A percentile compares a stretch with the other conserved stretches of the same genome.
These are phyloP conservation scores for Lentinula raphanica DNA, from an alignment of 768 basidiomycete genomes.

Conservation along the genomic window DNA sequence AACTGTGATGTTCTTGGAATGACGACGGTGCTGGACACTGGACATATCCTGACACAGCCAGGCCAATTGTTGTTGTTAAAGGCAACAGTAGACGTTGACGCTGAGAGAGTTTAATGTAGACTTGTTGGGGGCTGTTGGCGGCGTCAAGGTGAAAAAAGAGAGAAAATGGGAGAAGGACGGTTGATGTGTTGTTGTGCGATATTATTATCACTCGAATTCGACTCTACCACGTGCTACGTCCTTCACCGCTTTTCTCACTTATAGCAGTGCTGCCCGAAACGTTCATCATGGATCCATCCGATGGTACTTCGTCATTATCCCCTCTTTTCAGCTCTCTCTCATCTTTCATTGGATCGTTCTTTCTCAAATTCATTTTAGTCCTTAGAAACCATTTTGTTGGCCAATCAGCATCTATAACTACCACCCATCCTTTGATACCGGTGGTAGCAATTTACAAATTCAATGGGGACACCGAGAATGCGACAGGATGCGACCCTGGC, in stretches of 20 bases:
- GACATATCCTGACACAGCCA: slow-evolving; percentile 8
- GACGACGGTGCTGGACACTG: slow-evolving; percentile 19
- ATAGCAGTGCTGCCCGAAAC: neutral
- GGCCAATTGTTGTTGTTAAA: neutral
- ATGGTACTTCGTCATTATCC: neutral
- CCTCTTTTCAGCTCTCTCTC: neutral
- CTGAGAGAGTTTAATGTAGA: neutral
- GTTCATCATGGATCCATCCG: neutral
- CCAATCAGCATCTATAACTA: neutral
- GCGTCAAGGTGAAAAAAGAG: neutral
- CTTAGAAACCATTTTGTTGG: neutral
- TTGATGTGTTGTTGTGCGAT: neutral
- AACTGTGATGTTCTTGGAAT: slow-evolving; percentile 58
- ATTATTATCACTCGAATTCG: neutral
- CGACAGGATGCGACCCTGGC: no score
- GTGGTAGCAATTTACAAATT: neutral
- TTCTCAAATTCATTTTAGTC: neutral
- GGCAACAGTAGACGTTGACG: neutral
- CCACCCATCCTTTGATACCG: neutral
- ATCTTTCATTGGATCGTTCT: neutral
- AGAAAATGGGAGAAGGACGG: neutral
- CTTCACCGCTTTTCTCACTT: neutral
- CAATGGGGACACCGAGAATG: no score
- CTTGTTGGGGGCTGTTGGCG: neutral
- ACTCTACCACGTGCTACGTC: neutral